phyloP scores from a whole-genome alignment of 345 rosid genomes.

The Eucalyptus tenuipes region DNA sequence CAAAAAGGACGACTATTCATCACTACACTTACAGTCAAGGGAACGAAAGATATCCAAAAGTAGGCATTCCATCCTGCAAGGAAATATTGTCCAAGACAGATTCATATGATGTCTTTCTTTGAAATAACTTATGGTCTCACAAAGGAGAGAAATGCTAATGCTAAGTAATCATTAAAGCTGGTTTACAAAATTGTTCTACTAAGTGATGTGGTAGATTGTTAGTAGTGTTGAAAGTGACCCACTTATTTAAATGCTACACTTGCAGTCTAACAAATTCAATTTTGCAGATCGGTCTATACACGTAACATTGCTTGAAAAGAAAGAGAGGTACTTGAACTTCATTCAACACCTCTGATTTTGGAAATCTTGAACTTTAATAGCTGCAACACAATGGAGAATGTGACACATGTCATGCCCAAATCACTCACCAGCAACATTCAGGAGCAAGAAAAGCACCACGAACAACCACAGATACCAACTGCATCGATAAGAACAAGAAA shows the following conservation, averaged over 20 bases:
- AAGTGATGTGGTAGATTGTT: too few species aligned
- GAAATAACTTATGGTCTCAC: neutral
- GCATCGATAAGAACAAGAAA: neutral
- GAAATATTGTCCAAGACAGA: neutral
- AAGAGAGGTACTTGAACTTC: neutral
- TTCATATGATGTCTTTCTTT: neutral
- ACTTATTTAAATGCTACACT: too few species aligned
- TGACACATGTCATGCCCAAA: neutral
- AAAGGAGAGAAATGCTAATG: too few species aligned
- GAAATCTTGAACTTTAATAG: neutral
- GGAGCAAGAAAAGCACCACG: conserved; percentile 65
- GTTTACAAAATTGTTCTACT: too few species aligned
- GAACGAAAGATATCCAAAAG: conserved; percentile 69
- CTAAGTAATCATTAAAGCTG: too few species aligned
- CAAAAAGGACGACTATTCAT: neutral
- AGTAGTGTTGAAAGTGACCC: too few species aligned
- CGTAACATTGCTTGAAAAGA: neutral
- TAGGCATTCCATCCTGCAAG: conserved; percentile 72
- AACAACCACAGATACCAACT: conserved; percentile 95
- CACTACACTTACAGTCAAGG: conserved; percentile 40
- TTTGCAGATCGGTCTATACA: neutral
- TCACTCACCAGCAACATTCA: conserved; percentile 48
- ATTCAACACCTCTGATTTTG: neutral
- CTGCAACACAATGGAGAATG: neutral
- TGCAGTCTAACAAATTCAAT: too few species aligned